Evolutionary conservation across 306 rosid genomes (phyloP).

Genomic region (Vigna angularis): DNA sequence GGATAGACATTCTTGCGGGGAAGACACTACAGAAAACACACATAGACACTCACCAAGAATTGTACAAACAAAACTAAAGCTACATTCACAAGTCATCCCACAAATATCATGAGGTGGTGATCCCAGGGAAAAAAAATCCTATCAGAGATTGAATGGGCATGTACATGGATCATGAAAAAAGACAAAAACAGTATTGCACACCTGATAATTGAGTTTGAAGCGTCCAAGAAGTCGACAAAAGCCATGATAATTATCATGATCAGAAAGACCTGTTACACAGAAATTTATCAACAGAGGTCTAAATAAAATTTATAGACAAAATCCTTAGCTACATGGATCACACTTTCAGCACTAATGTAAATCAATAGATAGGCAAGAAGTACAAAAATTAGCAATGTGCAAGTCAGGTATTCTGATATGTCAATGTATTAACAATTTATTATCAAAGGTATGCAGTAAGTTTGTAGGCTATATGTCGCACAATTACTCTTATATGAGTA

Average conservation of each 20-base stretch:
- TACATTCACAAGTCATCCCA: neutral
- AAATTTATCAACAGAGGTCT: constrained; percentile 20
- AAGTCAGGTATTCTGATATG: neutral
- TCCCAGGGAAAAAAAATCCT: neutral
- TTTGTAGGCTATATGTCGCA: neutral
- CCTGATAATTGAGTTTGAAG: constrained; percentile 58
- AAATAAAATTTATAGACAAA: neutral
- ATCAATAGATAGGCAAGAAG: neutral
- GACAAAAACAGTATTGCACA: constrained; percentile 13
- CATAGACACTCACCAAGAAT: neutral
- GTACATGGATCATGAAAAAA: neutral
- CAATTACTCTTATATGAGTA: neutral
- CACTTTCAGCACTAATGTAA: neutral
- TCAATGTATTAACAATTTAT: constrained; percentile 4
- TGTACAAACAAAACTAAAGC: neutral
- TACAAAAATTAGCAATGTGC: neutral
- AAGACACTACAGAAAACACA: neutral
- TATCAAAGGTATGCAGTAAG: neutral
- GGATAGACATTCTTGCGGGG: neutral
- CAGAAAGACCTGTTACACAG: constrained; percentile 51
- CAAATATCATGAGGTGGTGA: neutral
- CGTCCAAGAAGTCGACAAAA: constrained; percentile 62
- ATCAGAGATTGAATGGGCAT: constrained; percentile 1
- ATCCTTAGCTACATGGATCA: neutral
- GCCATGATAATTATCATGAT: constrained; percentile 57